Evolutionary conservation across 169 alveolate genomes (phyloP).

Genomic region (Toxoplasma gondii): DNA sequence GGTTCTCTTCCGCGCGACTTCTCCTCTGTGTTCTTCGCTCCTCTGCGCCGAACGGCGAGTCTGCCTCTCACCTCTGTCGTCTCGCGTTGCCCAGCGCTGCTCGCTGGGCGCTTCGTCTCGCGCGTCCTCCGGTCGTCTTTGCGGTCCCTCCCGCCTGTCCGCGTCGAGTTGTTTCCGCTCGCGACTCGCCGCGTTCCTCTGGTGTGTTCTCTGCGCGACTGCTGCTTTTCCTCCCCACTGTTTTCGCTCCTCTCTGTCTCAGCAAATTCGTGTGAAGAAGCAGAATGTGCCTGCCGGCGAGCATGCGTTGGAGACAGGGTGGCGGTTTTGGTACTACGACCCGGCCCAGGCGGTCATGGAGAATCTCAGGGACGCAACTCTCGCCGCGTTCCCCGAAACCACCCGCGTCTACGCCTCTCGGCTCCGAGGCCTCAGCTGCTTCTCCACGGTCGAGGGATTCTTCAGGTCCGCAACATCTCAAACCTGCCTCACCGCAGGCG

Average conservation of each 20-base stretch:
- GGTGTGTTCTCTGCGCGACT: too few relatives aligned
- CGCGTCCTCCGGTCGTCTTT: too few relatives aligned
- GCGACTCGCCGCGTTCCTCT: neutral
- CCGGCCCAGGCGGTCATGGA: neutral
- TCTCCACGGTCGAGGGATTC: neutral
- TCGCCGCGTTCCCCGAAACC: neutral
- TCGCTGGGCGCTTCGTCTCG: too few relatives aligned
- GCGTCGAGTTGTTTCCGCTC: neutral
- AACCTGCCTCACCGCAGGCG: too few relatives aligned
- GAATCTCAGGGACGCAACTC: neutral
- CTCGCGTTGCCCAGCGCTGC: too few relatives aligned
- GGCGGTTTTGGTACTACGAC: constrained; percentile 4
- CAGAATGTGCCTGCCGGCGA: neutral
- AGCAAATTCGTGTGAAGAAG: neutral
- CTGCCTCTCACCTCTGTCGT: too few relatives aligned
- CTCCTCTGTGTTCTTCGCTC: too few relatives aligned
- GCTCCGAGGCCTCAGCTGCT: neutral
- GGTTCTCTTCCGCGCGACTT: too few relatives aligned
- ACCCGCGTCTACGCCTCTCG: neutral
- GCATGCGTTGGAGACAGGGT: neutral
- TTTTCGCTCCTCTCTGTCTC: too few relatives aligned
- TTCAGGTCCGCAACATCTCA: neutral
- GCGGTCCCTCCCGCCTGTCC: too few relatives aligned
- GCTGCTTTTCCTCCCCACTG: too few relatives aligned
- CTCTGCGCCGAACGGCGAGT: too few relatives aligned